Conservation (phyloP, 108 stramenopile genomes). For the Nitzschia sp. region DNA sequence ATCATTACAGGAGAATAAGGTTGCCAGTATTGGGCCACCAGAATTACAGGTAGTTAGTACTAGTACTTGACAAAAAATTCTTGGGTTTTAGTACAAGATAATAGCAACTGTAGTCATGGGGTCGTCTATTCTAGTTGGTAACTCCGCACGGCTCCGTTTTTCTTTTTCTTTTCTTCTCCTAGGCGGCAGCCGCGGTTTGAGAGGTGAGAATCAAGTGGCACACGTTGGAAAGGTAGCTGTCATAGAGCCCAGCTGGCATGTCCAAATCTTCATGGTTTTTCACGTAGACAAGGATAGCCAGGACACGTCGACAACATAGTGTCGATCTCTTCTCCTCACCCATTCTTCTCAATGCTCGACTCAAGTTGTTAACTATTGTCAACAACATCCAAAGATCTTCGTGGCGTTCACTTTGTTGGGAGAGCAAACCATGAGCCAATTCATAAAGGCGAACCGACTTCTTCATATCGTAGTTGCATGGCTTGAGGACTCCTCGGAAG, state of each 20-base stretch:
- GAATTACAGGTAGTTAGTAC: too few species aligned
- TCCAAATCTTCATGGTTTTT: slow-evolving; percentile 10
- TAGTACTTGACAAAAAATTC: too few species aligned
- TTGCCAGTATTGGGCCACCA: too few species aligned
- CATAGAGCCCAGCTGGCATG: neutral
- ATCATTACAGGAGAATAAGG: too few species aligned
- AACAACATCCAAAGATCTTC: slow-evolving; percentile 12
- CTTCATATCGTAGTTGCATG: neutral
- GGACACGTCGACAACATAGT: neutral
- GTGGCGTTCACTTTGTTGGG: slow-evolving; percentile 6
- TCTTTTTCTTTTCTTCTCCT: neutral
- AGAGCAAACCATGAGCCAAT: neutral
- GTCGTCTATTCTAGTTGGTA: too few species aligned
- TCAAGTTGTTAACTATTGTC: slow-evolving; percentile 6
- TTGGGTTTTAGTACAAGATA: too few species aligned
- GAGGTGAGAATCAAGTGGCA: neutral
- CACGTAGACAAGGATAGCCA: slow-evolving; percentile 13
- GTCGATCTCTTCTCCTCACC: slow-evolving; percentile 5
- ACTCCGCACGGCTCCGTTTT: neutral
- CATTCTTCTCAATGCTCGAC: neutral
- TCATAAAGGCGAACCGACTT: slow-evolving; percentile 1
- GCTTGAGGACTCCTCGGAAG: neutral
- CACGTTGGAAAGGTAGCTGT: slow-evolving; percentile 11
- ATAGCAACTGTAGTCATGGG: too few species aligned
- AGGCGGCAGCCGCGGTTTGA: neutral